These are phyloP conservation scores for Podila clonocystis DNA, from an alignment of 192 early-diverging fungal genomes.

Conservation along the genomic window DNA sequence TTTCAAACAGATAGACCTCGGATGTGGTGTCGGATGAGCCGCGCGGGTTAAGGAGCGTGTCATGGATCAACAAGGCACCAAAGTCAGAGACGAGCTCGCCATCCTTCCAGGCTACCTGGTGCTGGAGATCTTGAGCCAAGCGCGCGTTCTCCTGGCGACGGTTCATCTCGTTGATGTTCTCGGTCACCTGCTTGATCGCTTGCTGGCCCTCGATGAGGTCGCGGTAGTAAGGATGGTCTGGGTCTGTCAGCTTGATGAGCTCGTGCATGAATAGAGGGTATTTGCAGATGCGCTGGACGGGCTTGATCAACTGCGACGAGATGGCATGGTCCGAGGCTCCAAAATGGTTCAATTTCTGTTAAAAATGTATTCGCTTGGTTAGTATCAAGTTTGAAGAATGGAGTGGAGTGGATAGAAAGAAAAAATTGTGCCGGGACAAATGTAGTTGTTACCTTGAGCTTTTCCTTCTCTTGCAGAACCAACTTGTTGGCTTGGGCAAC, in stretches of 20 bases:
- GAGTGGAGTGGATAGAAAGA: not conserved
- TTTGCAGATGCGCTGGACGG: constrained; percentile 97
- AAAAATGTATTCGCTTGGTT: no score
- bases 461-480: constrained; percentile 67
- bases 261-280: constrained; percentile 92
- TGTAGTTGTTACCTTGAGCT: constrained; percentile 60
- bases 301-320: constrained; percentile 95
- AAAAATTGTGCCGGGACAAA: not conserved
- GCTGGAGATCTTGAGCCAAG: constrained; percentile 81
- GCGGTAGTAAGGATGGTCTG: constrained; percentile 56
- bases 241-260: constrained; percentile 70
- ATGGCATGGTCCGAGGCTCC: constrained; percentile 89
- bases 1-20: constrained; percentile 93
- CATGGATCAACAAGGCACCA: constrained; percentile 87
- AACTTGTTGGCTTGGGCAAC: constrained; percentile 80
- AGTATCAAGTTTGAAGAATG: not conserved
- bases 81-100: constrained; percentile 79
- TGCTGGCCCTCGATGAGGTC: constrained; percentile 78
- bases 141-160: constrained; percentile 88
- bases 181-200: constrained; percentile 85
- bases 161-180: constrained; percentile 91
- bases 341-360: constrained; percentile 65
- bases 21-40: constrained; percentile 70
- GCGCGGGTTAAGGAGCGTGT: constrained; percentile 86
- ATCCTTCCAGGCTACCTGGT: constrained; percentile 94